Evolutionary conservation across 1,284 basidiomycete genomes (phyloP).

Genomic region (Phellopilus nigrolimitatus): DNA sequence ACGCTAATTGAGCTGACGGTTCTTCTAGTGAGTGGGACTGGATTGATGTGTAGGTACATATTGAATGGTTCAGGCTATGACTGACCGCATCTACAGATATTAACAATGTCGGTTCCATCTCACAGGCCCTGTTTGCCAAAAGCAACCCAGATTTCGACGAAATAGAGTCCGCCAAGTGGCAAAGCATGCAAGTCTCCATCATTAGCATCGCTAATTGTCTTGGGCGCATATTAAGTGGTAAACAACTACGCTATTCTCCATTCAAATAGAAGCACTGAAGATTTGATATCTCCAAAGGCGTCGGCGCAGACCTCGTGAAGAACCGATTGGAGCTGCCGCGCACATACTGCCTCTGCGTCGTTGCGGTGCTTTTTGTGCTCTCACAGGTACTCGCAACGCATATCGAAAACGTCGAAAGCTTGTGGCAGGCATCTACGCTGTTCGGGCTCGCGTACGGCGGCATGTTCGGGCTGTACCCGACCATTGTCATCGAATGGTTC

Average conservation of each 20-base stretch:
- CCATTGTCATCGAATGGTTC: slow-evolving; percentile 83
- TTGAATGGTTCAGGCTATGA: neutral
- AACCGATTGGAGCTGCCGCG: slow-evolving; percentile 57
- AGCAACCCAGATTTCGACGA: slow-evolving; percentile 62
- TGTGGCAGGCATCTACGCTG: slow-evolving; percentile 75
- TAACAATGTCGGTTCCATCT: slow-evolving; percentile 93
- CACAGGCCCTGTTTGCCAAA: slow-evolving; percentile 76
- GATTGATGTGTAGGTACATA: slow-evolving; percentile 71
- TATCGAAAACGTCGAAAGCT: slow-evolving; percentile 53
- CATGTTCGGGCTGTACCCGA: slow-evolving; percentile 74
- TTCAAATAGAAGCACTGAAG: neutral
- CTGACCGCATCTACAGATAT: slow-evolving; percentile 51
- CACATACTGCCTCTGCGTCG: slow-evolving; percentile 65
- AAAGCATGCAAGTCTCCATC: slow-evolving; percentile 81
- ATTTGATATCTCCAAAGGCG: slow-evolving; percentile 34
- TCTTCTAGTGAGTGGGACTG: slow-evolving; percentile 74
- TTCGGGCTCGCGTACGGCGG: slow-evolving; percentile 76
- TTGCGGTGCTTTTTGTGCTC: slow-evolving; percentile 61
- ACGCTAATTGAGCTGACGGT: slow-evolving; percentile 1
- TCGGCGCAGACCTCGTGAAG: slow-evolving; percentile 73
- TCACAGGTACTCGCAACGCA: slow-evolving; percentile 60
- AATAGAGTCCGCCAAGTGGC: slow-evolving; percentile 64
- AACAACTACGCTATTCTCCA: slow-evolving; percentile 20
- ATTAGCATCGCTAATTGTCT: slow-evolving; percentile 82
- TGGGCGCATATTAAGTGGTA: slow-evolving; percentile 77